phyloP scores from a whole-genome alignment of 805 yeast genomes.

The Jamesozyma piceae region DNA sequence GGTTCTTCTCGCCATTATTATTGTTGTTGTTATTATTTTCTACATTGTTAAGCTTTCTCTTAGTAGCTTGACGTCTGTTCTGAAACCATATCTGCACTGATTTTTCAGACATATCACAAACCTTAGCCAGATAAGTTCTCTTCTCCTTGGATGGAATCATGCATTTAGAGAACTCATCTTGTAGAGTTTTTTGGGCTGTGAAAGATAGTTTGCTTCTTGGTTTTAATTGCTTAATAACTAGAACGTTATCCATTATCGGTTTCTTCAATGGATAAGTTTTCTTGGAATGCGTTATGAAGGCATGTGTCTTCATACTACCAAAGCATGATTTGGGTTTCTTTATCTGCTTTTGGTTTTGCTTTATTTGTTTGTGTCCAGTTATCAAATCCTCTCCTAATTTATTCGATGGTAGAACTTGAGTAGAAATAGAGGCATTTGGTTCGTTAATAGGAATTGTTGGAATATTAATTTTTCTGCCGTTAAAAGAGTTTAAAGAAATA shows the following conservation, averaged over 20 bases:
- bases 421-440: too few relatives aligned
- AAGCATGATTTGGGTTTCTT: too few relatives aligned
- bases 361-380: too few relatives aligned
- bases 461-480: too few relatives aligned
- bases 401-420: too few relatives aligned
- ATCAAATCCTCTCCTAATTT: too few relatives aligned
- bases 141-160: constrained; percentile 71
- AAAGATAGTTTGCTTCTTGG: constrained; percentile 92
- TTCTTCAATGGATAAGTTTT: constrained; percentile 72
- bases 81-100: constrained; percentile 98
- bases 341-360: too few relatives aligned
- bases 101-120: constrained; percentile 83
- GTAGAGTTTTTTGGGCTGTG: constrained; percentile 66
- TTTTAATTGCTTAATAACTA: constrained; percentile 31
- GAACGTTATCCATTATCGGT: constrained; percentile 64
- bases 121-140: constrained; percentile 65
- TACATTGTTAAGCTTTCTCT: too few relatives aligned
- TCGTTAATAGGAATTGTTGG: too few relatives aligned
- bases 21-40: constrained; percentile 10
- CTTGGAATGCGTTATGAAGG: constrained; percentile 86
- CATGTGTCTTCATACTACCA: constrained; percentile 30
- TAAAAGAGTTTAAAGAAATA: too few relatives aligned
- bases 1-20: background rate
- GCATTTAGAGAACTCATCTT: constrained; percentile 64
- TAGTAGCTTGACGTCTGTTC: constrained; percentile 75